Percentiles rank a stretch among this genome's conserved stretches.
Evolutionary conservation across 140 eudicot species (phyloP).

Genomic region (Ambrosia hybrid): DNA sequence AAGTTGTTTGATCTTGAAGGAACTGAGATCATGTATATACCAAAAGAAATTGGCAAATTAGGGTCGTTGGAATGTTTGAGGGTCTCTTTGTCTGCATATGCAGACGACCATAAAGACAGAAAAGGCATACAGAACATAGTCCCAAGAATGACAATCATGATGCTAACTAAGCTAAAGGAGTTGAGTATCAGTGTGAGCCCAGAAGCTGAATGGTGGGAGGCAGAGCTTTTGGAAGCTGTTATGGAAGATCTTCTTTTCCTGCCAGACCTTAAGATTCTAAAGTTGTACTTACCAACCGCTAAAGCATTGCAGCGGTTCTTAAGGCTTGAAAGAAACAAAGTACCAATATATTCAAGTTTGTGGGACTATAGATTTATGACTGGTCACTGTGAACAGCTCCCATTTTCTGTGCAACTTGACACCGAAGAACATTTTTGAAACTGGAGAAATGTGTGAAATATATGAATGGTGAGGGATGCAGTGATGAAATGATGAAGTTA

Average conservation of each 20-base stretch:
- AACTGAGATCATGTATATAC: conserved; percentile 39
- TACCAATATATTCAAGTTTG: conserved; percentile 22
- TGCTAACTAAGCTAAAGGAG: conserved; percentile 27
- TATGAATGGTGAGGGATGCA: conserved; percentile 32
- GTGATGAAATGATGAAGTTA: conserved; percentile 16
- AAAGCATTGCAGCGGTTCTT: conserved; percentile 30
- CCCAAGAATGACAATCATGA: conserved; percentile 26
- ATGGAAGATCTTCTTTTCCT: conserved; percentile 21
- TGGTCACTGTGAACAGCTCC: conserved; percentile 28
- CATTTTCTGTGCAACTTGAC: conserved; percentile 32
- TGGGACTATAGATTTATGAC: conserved; percentile 28
- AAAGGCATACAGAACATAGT: conserved; percentile 16
- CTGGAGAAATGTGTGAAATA: conserved; percentile 32
- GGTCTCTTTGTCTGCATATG: conserved; percentile 24
- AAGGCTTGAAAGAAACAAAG: conserved; percentile 23
- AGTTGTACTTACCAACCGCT: conserved; percentile 29
- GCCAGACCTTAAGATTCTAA: conserved; percentile 16
- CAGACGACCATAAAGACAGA: conserved; percentile 18
- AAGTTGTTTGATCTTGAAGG: conserved; percentile 42
- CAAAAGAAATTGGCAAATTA: conserved; percentile 31
- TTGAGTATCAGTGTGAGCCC: conserved; percentile 30
- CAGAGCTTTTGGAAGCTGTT: conserved; percentile 28
- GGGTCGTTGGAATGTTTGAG: conserved; percentile 18
- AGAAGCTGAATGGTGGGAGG: conserved; percentile 32
- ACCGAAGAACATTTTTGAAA: conserved; percentile 26